phyloP scores from a whole-genome alignment of 768 basidiomycete species.

The Boletellus ananas region DNA sequence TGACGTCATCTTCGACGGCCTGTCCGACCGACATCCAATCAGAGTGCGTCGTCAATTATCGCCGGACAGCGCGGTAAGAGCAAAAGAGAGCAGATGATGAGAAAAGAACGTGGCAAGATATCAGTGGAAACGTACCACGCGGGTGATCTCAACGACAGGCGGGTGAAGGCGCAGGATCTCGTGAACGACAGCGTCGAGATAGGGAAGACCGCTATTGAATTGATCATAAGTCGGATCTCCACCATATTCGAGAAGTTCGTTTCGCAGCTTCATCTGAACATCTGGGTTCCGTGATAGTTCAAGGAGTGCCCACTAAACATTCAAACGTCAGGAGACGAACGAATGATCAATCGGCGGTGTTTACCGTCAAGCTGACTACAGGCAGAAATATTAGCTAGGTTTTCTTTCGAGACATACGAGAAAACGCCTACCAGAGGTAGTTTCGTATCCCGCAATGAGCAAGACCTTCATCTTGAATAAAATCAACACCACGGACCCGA shows the following conservation, averaged over 20 bases:
- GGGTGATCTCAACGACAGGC: conserved; percentile 26
- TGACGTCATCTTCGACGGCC: conserved; percentile 51
- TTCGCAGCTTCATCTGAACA: conserved; percentile 45
- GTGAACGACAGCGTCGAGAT: conserved; percentile 49
- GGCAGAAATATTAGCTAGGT: background rate
- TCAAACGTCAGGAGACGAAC: background rate
- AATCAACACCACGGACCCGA: background rate
- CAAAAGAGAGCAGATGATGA: background rate
- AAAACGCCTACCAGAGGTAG: conserved; percentile 14
- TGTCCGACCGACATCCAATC: conserved; percentile 12
- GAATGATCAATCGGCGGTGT: background rate
- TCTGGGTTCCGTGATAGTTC: conserved; percentile 47
- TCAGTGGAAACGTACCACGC: conserved; percentile 9
- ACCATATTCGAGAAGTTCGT: conserved; percentile 43
- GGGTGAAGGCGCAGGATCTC: conserved; percentile 45
- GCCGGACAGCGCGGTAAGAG: no score
- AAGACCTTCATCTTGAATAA: conserved; percentile 13
- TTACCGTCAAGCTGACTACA: conserved; percentile 17
- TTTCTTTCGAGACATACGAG: background rate
- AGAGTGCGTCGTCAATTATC: no score
- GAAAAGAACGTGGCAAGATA: no score
- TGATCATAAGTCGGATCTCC: conserved; percentile 54
- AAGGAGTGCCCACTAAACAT: conserved; percentile 34
- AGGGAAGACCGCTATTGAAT: conserved; percentile 46
- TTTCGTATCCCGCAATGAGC: conserved; percentile 21